phyloP scores from a whole-genome alignment of 495 filamentous ascomycete genomes.

The Penicillium samsonianum region DNA sequence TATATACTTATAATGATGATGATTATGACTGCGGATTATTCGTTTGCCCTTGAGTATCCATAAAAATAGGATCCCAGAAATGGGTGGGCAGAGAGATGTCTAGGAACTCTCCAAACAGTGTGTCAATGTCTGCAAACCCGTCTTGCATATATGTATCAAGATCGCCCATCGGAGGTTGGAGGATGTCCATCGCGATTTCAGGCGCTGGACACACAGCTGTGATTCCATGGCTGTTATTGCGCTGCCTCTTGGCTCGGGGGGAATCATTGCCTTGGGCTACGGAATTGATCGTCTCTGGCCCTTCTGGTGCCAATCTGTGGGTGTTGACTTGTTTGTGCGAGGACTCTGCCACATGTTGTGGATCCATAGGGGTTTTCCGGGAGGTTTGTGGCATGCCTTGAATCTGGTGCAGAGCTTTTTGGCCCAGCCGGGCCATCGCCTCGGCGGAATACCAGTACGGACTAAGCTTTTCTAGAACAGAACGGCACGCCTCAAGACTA shows the following conservation, averaged over 20 bases:
- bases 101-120: constrained; percentile 43
- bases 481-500: constrained; percentile 59
- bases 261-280: not conserved
- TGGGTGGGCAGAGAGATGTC: constrained; percentile 45
- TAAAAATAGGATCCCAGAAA: constrained; percentile 48
- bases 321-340: not conserved
- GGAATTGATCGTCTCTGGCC: not conserved
- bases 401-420: constrained; percentile 41
- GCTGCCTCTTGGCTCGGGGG: constrained; percentile 1
- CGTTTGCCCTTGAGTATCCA: constrained; percentile 15
- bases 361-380: not conserved
- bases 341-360: constrained; percentile 1
- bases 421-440: constrained; percentile 59
- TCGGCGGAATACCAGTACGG: constrained; percentile 64
- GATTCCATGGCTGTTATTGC: constrained; percentile 6
- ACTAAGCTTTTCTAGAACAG: constrained; percentile 56
- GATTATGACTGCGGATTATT: constrained; percentile 11
- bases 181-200: constrained; percentile 4
- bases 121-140: constrained; percentile 43
- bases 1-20: constrained; percentile 19
- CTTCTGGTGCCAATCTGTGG: not conserved
- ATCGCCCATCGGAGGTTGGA: constrained; percentile 9
- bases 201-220: not conserved
- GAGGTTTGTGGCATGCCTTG: constrained; percentile 15
- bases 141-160: constrained; percentile 16